These are phyloP conservation scores for Marasmius tenuissimus DNA, from an alignment of 1,284 basidiomycete genomes.

Conservation along the genomic window DNA sequence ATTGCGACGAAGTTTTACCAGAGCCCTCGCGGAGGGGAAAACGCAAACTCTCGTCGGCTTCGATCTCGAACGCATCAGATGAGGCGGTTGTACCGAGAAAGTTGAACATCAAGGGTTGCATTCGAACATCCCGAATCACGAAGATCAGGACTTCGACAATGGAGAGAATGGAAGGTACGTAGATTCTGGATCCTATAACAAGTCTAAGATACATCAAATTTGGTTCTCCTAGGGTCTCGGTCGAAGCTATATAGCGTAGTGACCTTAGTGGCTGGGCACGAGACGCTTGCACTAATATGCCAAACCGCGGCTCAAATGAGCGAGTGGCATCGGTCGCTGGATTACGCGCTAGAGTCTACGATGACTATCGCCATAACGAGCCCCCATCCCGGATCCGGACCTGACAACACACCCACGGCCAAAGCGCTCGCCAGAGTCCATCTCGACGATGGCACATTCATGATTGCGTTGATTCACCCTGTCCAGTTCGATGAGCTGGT, in stretches of 20 bases:
- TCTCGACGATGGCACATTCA: conserved; percentile 3
- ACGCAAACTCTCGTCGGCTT: conserved; percentile 4
- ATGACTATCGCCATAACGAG: not conserved
- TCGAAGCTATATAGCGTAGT: not conserved
- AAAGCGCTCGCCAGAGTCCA: conserved; percentile 7
- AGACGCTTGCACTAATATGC: not conserved
- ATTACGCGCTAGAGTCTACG: not conserved
- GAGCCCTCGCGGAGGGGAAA: conserved; percentile 7
- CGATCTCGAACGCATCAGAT: not conserved
- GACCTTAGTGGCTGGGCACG: not conserved
- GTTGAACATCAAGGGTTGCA: conserved; percentile 8
- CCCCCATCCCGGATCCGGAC: too few relatives aligned
- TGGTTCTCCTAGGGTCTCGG: not conserved
- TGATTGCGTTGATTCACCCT: conserved; percentile 3
- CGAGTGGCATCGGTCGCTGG: not conserved
- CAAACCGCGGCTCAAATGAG: not conserved
- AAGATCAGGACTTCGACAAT: not conserved
- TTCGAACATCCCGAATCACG: not conserved
- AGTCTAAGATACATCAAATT: too few relatives aligned
- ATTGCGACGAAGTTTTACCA: conserved; percentile 9
- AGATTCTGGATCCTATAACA: not conserved
- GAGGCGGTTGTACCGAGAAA: not conserved
- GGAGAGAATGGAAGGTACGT: conserved; percentile 7
- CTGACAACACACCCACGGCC: too few relatives aligned
- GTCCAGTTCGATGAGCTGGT: conserved; percentile 8